Evolutionary conservation across 2,329 filamentous ascomycete genomes (phyloP), one percentile per base, ranked within the genome.

Genomic region (Allantophomopsis lycopodina): DNA sequence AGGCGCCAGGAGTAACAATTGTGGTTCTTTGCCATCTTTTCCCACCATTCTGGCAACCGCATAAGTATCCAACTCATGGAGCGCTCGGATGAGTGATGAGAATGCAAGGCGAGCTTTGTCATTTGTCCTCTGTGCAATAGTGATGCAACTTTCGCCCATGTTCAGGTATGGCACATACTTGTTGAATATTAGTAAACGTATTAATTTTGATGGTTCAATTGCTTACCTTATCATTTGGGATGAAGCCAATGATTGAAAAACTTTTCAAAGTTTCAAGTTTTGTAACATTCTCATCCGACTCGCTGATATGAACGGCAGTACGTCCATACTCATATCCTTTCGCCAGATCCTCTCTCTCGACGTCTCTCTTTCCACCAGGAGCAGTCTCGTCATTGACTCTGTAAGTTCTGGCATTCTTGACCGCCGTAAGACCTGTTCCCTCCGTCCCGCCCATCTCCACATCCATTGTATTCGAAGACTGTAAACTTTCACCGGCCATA

Each of bases 321-420:
- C 87, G 74, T 35, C 91, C 91, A 55, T 98, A 98, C 53, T 86
- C 79, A 53, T 89, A 98, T 0, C 91, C 91, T 56, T 87, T 94
- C n/a, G 85, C 85, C 31, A 98, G 68, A 13, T 85, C 75, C 12
- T 94, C 87, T 42, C 77, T 76, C 20, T 83, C 76, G 18, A 98
- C 78, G 39, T 94, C 85, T 40, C 70, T 71, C 60, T 89, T 94
- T 11, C 83, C 83, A 13, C 84, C 86, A 0, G 81, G 77, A 1
- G 77, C 78, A 32, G 72, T 65, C 5, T 80, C 71, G 44, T 95
- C 84, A 31, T 79, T 73, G 43, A 96, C 73, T 51, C 81, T 80
- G 60, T 96, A 98, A 1, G 76, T 76, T 33, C 84, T 76, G n/a
- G 79, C 68, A 43, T 74, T 81, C 49, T 78, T 80, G n/a, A 96